Evolutionary conservation across 306 rosid species (phyloP), one percentile per base, ranked within the genome.

Genomic region (Echinosophora koreensis): DNA sequence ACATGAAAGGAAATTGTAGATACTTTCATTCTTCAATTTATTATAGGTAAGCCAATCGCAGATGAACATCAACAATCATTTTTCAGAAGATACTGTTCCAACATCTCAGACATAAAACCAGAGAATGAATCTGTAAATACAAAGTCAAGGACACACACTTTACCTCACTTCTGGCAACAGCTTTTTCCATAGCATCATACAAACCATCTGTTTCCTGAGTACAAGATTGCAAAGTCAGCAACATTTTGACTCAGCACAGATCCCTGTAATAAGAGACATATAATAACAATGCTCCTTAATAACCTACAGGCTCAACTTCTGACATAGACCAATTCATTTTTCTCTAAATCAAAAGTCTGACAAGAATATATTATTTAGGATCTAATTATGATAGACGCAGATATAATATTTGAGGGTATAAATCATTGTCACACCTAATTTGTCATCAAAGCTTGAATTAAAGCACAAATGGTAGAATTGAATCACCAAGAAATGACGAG

Each of bases 151-250:
- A 69, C 64, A 71, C 52, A 52, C 35, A 63, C 61, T 56, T 87
- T 86, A 96, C 99, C 99, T 96, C 99, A 85, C 91, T 89, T 91
- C 91, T 88, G 10, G 93, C 87, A 65, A 96, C 76, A 52, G 98
- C 98, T 58, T 82, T 87, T 79, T 91, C 91, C 98, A 96, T 91
- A 66, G 98, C 98, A 65, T 90, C 90, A 80, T 81, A 85, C 83
- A 96, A 85, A 75, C 86, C 98, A 87, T 84, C 92, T 67, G 96
- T 87, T 86, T 96, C 99, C 99, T 96, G 98, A 86, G 86, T 91
- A 93, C 91, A 88, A 89, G 88, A 96, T 86, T 88, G 96, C 88
- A 89, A 89, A 88, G 90, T 96, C 90, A 96, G 93, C 86, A 80
- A 91, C 87, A 82, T 80, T 84, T 83, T 82, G 79, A 87, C 89